Percentiles rank a stretch among this genome's conserved stretches.
Conservation (phyloP, 305 asterid species). For the Fraxinus velutina region DNA sequence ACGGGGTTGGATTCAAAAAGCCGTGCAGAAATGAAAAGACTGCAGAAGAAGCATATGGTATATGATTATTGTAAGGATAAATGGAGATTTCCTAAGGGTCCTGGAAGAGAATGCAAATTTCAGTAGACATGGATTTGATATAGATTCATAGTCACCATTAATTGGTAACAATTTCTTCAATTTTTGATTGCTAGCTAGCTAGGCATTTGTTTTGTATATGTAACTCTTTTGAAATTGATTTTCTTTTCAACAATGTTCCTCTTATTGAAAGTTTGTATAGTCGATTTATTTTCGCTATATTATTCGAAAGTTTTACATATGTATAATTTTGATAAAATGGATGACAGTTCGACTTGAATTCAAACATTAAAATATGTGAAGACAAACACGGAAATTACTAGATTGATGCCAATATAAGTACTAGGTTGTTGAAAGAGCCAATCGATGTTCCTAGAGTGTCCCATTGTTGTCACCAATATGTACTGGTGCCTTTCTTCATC, state of each 20-base stretch:
- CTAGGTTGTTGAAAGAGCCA: background rate
- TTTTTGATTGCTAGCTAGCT: background rate
- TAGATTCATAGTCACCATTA: background rate
- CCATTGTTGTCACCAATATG: background rate
- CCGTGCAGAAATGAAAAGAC: constrained; percentile 41
- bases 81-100: constrained; percentile 61
- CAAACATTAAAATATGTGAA: background rate
- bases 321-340: too few species aligned
- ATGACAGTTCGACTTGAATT: background rate
- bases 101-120: constrained; percentile 45
- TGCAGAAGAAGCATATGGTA: constrained; percentile 53
- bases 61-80: constrained; percentile 59
- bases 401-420: background rate
- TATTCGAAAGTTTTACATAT: background rate
- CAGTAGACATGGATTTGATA: constrained; percentile 14
- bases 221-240: background rate
- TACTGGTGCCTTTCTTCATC: too few species aligned
- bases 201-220: background rate
- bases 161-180: background rate
- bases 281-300: background rate
- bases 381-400: background rate
- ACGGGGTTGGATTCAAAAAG: constrained; percentile 38
- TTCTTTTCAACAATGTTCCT: background rate
- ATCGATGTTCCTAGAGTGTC: constrained; percentile 9
- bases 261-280: background rate